These are phyloP conservation scores for Amanita inopinata DNA, from an alignment of 768 basidiomycete species.

Conservation along the genomic window DNA sequence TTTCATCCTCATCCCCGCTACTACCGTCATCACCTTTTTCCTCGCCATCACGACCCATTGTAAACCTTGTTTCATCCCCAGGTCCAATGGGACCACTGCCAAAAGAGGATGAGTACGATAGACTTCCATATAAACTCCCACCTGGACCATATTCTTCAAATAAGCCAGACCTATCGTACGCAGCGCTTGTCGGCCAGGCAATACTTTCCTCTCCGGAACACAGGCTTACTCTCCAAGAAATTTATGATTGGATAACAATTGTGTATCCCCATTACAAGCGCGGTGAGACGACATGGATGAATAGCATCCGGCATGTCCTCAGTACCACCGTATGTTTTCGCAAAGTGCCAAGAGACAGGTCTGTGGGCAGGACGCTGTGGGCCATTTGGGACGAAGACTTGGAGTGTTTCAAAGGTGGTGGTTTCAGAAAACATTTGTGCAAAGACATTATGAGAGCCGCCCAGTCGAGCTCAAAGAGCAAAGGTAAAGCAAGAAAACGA, in stretches of 20 bases:
- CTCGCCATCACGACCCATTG: slow-evolving; percentile 48
- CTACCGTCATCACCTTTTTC: slow-evolving; percentile 47
- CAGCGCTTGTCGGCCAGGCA: slow-evolving; percentile 92
- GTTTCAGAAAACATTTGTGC: slow-evolving; percentile 61
- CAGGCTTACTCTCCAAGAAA: slow-evolving; percentile 86
- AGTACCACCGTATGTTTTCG: slow-evolving; percentile 89
- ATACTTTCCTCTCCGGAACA: slow-evolving; percentile 78
- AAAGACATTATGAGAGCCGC: slow-evolving; percentile 34
- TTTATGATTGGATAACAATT: slow-evolving; percentile 92
- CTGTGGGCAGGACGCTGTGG: slow-evolving; percentile 80
- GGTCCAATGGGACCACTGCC: slow-evolving; percentile 65
- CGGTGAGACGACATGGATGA: slow-evolving; percentile 94
- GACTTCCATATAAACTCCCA: slow-evolving; percentile 68
- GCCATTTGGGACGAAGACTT: slow-evolving; percentile 78
- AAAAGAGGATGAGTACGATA: slow-evolving; percentile 54
- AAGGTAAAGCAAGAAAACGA: slow-evolving; percentile 27
- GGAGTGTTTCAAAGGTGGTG: slow-evolving; percentile 74
- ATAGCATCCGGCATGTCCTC: slow-evolving; percentile 93
- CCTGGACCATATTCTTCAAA: slow-evolving; percentile 71
- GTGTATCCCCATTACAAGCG: slow-evolving; percentile 92
- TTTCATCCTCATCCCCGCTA: slow-evolving; percentile 45
- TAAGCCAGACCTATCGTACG: slow-evolving; percentile 87
- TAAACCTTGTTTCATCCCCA: slow-evolving; percentile 79
- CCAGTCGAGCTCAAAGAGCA: slow-evolving; percentile 21
- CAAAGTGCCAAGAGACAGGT: slow-evolving; percentile 69